Percentiles rank a stretch among this genome's conserved stretches.
These are phyloP conservation scores for Dendrocalamus latiflorus DNA, from an alignment of 202 grass and related monocot genomes.

Conservation along the genomic window DNA sequence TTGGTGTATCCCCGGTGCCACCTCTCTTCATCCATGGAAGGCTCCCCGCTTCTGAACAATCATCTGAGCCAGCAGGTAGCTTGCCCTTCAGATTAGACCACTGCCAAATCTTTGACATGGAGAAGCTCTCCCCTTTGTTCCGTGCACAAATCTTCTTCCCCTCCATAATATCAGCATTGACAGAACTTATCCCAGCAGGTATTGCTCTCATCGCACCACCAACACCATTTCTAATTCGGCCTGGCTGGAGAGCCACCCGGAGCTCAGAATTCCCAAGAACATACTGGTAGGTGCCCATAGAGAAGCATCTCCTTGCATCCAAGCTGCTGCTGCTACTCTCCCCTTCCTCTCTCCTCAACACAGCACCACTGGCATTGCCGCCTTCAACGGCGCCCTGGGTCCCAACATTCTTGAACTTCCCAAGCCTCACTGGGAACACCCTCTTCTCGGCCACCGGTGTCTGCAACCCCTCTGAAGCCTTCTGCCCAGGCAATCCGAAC, in stretches of 20 bases:
- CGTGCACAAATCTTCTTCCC: constrained; percentile 66
- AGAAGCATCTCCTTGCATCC: constrained; percentile 93
- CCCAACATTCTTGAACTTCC: constrained; percentile 82
- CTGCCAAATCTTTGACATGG: constrained; percentile 98
- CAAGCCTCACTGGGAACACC: constrained; percentile 79
- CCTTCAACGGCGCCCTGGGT: constrained; percentile 39
- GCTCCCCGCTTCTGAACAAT: constrained; percentile 45
- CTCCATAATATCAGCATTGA: constrained; percentile 66
- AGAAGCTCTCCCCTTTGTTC: constrained; percentile 94
- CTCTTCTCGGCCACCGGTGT: constrained; percentile 50
- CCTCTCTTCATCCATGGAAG: constrained; percentile 61
- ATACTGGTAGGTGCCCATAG: constrained; percentile 96
- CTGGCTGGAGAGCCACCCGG: constrained; percentile 59
- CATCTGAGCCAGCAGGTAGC: constrained; percentile 52
- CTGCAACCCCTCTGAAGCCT: constrained; percentile 34
- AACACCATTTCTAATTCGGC: constrained; percentile 29
- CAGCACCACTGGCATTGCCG: constrained; percentile 19
- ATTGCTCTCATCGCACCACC: constrained; percentile 32
- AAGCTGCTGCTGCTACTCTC: constrained; percentile 90
- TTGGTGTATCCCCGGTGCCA: constrained; percentile 33
- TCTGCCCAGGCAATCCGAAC: constrained; percentile 48
- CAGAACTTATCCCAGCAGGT: constrained; percentile 37
- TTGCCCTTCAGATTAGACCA: constrained; percentile 76
- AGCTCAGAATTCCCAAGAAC: constrained; percentile 71
- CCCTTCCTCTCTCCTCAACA: constrained; percentile 84